Evolutionary conservation across 2,329 filamentous ascomycete species (phyloP), one percentile per base, ranked within the genome.

Genomic region (Ophiostoma australiae): DNA sequence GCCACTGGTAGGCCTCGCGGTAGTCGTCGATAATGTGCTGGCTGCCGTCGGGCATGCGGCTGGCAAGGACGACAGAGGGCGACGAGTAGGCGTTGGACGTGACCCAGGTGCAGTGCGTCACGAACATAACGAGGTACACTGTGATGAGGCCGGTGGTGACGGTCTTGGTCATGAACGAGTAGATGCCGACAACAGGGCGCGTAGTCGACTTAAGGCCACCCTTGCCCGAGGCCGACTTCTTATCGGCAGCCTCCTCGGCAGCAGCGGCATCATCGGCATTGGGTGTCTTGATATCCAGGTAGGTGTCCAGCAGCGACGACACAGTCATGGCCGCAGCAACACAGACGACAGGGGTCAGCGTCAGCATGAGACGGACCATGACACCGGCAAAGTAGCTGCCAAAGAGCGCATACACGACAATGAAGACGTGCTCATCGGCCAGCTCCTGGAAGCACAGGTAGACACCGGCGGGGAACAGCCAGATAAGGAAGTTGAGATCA

Each of bases 1-100:
- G 89, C 95, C 95, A 99, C 83, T 99, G 97, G 83, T 99, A 99
- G 1, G 95, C 95, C 86, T 99, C 95, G 78, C 95, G 91, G 83
- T 99, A 99, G 80, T 99, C 95, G 78, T 99, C 95, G 77, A 99
- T 99, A 79, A 99, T 99, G 82, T 97, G 94, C 79, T 98, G 94
- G 79, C 90, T 95, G 73, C 96, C 95, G 78, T 99, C 95, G 1
- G 94, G 93, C 82, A 97, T 85, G 75, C 89, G 89, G 78, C 94
- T 97, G 31, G 95, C 95, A 77, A 99, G 84, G 39, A 99, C 95
- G 69, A 99, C 95, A 0, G 95, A 99, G 6, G 95, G 95, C 35
- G 95, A 99, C 7, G 95, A 98, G 83, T 99, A 99, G 33, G 95
- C 96, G 78, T 98, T 98, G 6, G 95, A 98, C 20, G 95, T 99